Evolutionary conservation across 2,329 filamentous ascomycete genomes (phyloP).

Genomic region (Kalmusia sp.): DNA sequence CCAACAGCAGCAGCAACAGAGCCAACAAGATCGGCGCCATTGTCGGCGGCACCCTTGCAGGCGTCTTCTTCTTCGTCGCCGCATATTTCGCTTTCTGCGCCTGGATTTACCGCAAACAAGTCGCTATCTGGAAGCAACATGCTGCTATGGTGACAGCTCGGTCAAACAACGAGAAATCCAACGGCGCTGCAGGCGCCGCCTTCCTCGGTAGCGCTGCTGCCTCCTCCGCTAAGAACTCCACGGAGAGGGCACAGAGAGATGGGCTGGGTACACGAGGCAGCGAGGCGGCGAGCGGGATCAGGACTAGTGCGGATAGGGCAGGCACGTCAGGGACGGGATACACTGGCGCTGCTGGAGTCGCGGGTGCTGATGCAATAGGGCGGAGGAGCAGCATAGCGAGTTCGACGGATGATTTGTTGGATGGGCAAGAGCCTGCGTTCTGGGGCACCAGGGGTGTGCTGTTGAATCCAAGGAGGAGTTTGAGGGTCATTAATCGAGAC

Average conservation of each 20-base stretch:
- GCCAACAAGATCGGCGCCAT: conserved; percentile 62
- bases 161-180: conserved; percentile 52
- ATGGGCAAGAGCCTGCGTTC: conserved; percentile 73
- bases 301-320: conserved; percentile 16
- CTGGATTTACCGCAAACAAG: conserved; percentile 76
- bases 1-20: conserved; percentile 21
- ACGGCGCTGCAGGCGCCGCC: conserved; percentile 39
- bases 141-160: conserved; percentile 70
- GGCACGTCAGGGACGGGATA: not conserved
- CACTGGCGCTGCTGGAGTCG: conserved; percentile 26
- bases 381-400: conserved; percentile 54
- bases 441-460: conserved; percentile 67
- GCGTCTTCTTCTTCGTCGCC: conserved; percentile 67
- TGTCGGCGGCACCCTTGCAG: conserved; percentile 67
- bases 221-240: conserved; percentile 29
- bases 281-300: conserved; percentile 5
- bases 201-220: conserved; percentile 28
- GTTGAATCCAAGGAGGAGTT: conserved; percentile 70
- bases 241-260: conserved; percentile 27
- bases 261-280: conserved; percentile 18
- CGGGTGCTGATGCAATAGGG: conserved; percentile 30
- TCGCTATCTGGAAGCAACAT: conserved; percentile 73
- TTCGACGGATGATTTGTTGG: conserved; percentile 65
- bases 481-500: conserved; percentile 65
- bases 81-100: conserved; percentile 74